These are phyloP conservation scores for Suhomyces emberorum DNA, from an alignment of 805 yeast genomes.

Conservation along the genomic window DNA sequence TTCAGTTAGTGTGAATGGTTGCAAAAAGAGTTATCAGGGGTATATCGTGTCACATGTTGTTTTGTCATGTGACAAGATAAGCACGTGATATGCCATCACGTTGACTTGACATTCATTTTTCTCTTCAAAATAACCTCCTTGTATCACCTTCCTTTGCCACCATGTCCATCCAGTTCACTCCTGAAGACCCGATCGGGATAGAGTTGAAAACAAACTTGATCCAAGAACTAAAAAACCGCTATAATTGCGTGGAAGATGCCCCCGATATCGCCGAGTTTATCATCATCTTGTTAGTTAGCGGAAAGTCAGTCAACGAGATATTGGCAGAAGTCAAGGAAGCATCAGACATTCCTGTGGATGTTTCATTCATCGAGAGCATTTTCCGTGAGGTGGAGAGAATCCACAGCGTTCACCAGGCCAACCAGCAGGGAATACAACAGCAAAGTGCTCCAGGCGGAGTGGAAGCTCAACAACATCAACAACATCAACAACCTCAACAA, in stretches of 20 bases:
- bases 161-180: slow-evolving; percentile 24
- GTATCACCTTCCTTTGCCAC: neutral
- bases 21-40: no score
- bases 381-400: slow-evolving; percentile 53
- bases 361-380: slow-evolving; percentile 53
- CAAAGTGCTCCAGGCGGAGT: no score
- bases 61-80: no score
- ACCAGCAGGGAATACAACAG: slow-evolving; percentile 11
- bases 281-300: slow-evolving; percentile 65
- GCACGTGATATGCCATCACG: no score
- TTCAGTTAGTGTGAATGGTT: slow-evolving; percentile 40
- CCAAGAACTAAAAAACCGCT: slow-evolving; percentile 34
- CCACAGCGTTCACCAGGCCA: slow-evolving; percentile 6
- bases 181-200: slow-evolving; percentile 38
- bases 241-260: slow-evolving; percentile 38
- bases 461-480: slow-evolving; percentile 12
- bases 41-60: no score
- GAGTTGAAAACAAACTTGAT: slow-evolving; percentile 33
- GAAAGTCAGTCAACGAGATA: slow-evolving; percentile 59
- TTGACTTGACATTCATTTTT: neutral
- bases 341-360: slow-evolving; percentile 60
- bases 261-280: slow-evolving; percentile 71
- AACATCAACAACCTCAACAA: slow-evolving; percentile 9
- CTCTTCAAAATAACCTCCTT: neutral
- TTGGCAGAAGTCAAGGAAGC: slow-evolving; percentile 57